A percentile compares a stretch with the other conserved stretches of the same genome.
phyloP scores from a whole-genome alignment of 148 eudicot species.

The Linanthus parryae region DNA sequence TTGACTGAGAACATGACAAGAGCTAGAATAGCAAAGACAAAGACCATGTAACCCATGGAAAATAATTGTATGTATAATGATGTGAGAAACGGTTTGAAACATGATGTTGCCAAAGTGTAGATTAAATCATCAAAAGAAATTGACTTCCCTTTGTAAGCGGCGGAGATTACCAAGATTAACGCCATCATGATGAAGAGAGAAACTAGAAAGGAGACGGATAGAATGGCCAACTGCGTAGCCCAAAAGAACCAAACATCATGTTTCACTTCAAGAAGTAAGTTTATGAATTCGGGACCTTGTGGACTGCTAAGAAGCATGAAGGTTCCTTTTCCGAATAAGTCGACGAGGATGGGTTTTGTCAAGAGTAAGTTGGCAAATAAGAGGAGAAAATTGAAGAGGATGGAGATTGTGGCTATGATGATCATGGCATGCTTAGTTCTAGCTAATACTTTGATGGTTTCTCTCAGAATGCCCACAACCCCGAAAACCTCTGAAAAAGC shows the following conservation, averaged over 20 bases:
- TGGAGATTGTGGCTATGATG: background rate
- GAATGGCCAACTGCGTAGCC: background rate
- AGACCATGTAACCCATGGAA: background rate
- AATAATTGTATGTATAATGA: conserved; percentile 1
- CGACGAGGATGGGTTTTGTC: background rate
- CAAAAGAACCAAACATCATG: background rate
- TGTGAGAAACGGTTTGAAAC: conserved; percentile 6
- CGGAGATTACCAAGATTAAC: background rate
- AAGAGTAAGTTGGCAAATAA: background rate
- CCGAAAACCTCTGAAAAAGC: background rate
- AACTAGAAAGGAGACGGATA: background rate
- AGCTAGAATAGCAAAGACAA: background rate
- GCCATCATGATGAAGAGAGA: background rate
- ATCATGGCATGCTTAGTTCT: background rate
- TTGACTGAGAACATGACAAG: background rate
- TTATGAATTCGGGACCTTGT: background rate
- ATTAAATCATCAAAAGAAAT: background rate
- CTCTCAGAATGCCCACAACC: background rate
- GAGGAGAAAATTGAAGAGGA: conserved; percentile 9
- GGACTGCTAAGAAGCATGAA: background rate
- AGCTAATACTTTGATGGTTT: conserved; percentile 1
- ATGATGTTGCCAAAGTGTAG: background rate
- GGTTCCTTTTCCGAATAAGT: conserved; percentile 1
- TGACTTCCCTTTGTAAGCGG: background rate
- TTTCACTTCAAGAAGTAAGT: background rate